Conservation (phyloP, 2,329 filamentous ascomycete species). For the Xylaria sp. region DNA sequence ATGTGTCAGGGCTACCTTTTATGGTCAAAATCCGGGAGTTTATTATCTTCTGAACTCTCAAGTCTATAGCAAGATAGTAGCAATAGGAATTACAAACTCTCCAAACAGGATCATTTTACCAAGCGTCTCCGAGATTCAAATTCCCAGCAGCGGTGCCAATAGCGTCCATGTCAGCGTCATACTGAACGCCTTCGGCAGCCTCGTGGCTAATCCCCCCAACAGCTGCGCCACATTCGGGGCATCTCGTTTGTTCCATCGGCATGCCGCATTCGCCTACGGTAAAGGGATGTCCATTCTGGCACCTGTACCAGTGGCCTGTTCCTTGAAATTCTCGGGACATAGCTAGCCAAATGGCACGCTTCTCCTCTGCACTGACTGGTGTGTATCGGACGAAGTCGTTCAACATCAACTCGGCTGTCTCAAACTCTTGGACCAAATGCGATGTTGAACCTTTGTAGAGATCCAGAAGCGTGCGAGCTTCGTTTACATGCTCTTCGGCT, state of each 20-base stretch:
- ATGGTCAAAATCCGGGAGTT: not conserved
- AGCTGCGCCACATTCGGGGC: conserved; percentile 63
- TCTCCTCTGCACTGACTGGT: not conserved
- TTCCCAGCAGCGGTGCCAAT: not conserved
- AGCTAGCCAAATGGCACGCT: not conserved
- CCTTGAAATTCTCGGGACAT: not conserved
- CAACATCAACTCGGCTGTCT: not conserved
- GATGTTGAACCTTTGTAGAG: not conserved
- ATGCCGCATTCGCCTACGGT: conserved; percentile 70
- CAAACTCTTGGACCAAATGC: not conserved
- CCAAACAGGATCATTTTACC: conserved; percentile 29
- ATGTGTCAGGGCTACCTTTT: too few relatives aligned
- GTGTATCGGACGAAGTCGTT: not conserved
- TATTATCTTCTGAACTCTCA: not conserved
- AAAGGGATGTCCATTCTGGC: conserved; percentile 45
- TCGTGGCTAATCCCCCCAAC: conserved; percentile 62
- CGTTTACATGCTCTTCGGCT: not conserved
- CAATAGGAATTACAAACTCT: conserved; percentile 4
- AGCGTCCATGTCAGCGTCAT: conserved; percentile 54
- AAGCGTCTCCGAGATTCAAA: not conserved
- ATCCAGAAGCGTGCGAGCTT: not conserved
- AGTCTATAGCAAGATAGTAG: not conserved
- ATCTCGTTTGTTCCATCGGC: conserved; percentile 65
- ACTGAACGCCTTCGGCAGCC: conserved; percentile 55
- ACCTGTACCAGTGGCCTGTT: conserved; percentile 5